Evolutionary conservation across 176 grass and related monocot genomes (phyloP).

Genomic region (barley (Hordeum vulgare)): DNA sequence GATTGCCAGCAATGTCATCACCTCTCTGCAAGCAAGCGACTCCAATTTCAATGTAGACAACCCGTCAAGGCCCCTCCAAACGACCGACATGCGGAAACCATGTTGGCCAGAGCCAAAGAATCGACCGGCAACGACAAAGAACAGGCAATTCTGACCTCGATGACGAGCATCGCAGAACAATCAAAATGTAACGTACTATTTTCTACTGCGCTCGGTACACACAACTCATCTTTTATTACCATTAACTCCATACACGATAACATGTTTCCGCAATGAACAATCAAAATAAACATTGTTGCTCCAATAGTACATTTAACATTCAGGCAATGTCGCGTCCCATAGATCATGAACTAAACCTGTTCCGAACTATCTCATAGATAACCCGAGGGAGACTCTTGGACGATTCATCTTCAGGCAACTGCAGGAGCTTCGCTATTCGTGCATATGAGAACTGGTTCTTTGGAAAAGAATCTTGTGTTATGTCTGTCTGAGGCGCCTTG

Average conservation of each 20-base stretch:
- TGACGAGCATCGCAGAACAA: too few relatives aligned
- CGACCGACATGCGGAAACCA: too few relatives aligned
- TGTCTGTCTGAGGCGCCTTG: constrained; percentile 19
- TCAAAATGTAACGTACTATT: background rate
- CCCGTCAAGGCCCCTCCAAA: too few relatives aligned
- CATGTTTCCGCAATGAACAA: constrained; percentile 11
- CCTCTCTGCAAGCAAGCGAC: too few relatives aligned
- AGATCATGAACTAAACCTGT: constrained; percentile 45
- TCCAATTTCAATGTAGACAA: too few relatives aligned
- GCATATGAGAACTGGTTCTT: constrained; percentile 54
- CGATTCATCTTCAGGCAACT: constrained; percentile 58
- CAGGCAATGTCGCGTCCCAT: background rate
- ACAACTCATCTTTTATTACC: background rate
- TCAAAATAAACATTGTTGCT: background rate
- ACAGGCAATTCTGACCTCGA: too few relatives aligned
- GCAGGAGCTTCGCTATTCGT: constrained; percentile 66
- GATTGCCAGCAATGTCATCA: too few relatives aligned
- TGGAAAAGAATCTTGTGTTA: constrained; percentile 28
- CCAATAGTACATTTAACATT: background rate
- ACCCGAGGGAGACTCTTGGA: constrained; percentile 60
- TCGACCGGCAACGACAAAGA: too few relatives aligned
- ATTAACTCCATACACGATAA: background rate
- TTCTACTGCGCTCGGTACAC: background rate
- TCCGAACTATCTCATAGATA: constrained; percentile 67
- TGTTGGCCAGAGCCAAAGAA: too few relatives aligned